These are phyloP conservation scores for Groenewaldozyma salmanticensis DNA, from an alignment of 805 yeast genomes.

Conservation along the genomic window DNA sequence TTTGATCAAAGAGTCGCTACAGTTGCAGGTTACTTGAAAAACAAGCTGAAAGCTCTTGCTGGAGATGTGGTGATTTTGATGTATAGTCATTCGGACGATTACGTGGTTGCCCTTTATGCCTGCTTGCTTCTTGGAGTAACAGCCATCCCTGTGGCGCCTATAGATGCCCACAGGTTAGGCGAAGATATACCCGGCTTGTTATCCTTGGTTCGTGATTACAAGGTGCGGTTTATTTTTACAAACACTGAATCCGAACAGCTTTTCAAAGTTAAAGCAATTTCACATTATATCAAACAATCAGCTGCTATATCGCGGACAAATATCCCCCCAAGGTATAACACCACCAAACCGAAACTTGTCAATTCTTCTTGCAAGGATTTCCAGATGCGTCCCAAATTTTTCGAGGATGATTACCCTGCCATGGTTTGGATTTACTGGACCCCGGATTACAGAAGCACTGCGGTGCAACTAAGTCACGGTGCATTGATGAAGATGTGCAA, in stretches of 20 bases:
- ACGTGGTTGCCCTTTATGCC: slow-evolving; percentile 71
- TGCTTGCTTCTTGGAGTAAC: slow-evolving; percentile 75
- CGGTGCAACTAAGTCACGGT: slow-evolving; percentile 46
- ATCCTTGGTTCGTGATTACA: slow-evolving; percentile 58
- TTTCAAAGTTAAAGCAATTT: slow-evolving; percentile 57
- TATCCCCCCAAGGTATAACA: slow-evolving; percentile 53
- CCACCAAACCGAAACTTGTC: slow-evolving; percentile 43
- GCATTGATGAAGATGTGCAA: slow-evolving; percentile 72
- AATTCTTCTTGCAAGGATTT: slow-evolving; percentile 19
- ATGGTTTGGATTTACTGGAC: slow-evolving; percentile 62
- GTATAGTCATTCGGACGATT: slow-evolving; percentile 85
- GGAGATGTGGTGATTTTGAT: slow-evolving; percentile 72
- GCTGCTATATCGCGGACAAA: slow-evolving; percentile 23
- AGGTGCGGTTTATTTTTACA: slow-evolving; percentile 61
- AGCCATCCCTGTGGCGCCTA: slow-evolving; percentile 66
- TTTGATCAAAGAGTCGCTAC: slow-evolving; percentile 71
- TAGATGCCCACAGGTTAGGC: slow-evolving; percentile 53
- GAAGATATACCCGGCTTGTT: slow-evolving; percentile 67
- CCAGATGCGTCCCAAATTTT: slow-evolving; percentile 17
- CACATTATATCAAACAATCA: slow-evolving; percentile 44
- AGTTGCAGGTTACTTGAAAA: slow-evolving; percentile 59
- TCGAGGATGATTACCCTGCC: slow-evolving; percentile 37
- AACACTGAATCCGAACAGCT: slow-evolving; percentile 66
- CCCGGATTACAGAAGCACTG: slow-evolving; percentile 59
- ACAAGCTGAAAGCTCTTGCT: slow-evolving; percentile 50